phyloP scores from a whole-genome alignment of 495 filamentous ascomycete species.

The Halenospora varia region DNA sequence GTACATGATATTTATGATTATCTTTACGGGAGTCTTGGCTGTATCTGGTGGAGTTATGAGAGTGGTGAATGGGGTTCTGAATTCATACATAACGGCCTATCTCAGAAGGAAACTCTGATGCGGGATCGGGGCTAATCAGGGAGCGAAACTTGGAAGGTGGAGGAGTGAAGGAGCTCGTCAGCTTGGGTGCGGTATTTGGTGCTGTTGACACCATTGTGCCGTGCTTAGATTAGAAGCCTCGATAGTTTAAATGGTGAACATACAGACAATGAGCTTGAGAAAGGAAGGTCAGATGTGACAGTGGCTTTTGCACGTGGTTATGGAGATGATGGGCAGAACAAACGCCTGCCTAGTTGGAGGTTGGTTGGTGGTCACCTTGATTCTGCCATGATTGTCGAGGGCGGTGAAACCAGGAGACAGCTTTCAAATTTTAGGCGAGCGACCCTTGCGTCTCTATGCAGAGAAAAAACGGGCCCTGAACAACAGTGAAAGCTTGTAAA shows the following conservation, averaged over 20 bases:
- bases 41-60: not conserved
- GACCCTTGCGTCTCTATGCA: no score
- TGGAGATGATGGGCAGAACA: no score
- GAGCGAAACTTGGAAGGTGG: not conserved
- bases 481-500: no score
- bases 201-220: not conserved
- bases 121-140: not conserved
- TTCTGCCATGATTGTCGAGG: no score
- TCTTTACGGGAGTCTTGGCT: not conserved
- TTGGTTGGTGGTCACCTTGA: no score
- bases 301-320: no score
- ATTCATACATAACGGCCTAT: not conserved
- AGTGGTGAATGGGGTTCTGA: not conserved
- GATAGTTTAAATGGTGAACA: not conserved
- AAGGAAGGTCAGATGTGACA: no score
- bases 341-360: no score
- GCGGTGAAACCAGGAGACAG: no score
- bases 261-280: not conserved
- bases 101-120: not conserved
- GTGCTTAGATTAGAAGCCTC: not conserved
- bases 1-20: not conserved
- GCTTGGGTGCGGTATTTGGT: not conserved
- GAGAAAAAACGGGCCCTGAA: no score
- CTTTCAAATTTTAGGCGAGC: no score
- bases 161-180: not conserved